These are phyloP conservation scores for Perilla frutescens DNA, from an alignment of 257 asterid species.

Conservation along the genomic window DNA sequence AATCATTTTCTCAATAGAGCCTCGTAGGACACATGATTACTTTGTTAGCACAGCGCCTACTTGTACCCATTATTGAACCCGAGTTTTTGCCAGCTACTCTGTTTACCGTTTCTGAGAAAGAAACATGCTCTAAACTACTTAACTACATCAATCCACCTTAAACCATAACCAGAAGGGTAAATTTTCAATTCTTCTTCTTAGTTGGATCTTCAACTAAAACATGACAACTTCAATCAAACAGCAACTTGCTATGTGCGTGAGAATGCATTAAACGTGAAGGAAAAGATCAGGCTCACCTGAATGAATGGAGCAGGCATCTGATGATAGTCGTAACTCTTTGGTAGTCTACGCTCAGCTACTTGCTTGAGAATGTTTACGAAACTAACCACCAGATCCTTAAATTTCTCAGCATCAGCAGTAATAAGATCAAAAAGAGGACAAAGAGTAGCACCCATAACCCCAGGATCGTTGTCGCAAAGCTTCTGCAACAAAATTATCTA, in stretches of 20 bases:
- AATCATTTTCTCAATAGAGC: too few relatives aligned
- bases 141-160: background rate
- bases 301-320: conserved; percentile 99
- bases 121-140: conserved; percentile 13
- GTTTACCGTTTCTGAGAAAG: too few relatives aligned
- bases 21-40: too few relatives aligned
- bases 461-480: conserved; percentile 96
- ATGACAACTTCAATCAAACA: conserved; percentile 12
- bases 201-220: conserved; percentile 22
- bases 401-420: conserved; percentile 65
- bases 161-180: conserved; percentile 1
- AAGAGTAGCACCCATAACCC: conserved; percentile 97
- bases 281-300: conserved; percentile 56
- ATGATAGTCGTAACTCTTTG: conserved; percentile 96
- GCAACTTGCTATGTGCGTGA: background rate
- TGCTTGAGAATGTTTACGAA: conserved; percentile 96
- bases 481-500: conserved; percentile 58
- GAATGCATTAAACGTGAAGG: background rate
- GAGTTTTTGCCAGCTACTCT: too few relatives aligned
- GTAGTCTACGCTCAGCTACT: conserved; percentile 90
- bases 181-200: conserved; percentile 29
- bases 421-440: conserved; percentile 96
- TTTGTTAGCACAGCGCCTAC: too few relatives aligned
- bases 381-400: conserved; percentile 86
- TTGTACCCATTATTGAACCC: too few relatives aligned